Base-by-base conservation (phyloP, 2,329 filamentous ascomycete species). In the Ophioceras dolichostomum region DNA sequence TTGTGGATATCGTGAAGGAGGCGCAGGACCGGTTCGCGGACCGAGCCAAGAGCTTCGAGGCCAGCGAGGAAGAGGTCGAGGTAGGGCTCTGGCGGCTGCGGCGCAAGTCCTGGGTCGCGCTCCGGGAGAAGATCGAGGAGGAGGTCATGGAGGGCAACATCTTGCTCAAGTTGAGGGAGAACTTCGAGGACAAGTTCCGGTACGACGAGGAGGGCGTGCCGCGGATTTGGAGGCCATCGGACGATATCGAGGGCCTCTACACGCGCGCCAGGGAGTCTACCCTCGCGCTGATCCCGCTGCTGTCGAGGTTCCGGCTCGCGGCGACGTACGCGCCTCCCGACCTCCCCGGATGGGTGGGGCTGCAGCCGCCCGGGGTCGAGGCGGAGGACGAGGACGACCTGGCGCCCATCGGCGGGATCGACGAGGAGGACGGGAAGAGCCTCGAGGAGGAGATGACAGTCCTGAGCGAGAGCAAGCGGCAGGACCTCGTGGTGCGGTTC, bases 151-250 rank as follows among this genome's bases (percentile, higher is more conserved):
- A 96, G 62, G 89, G 89, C 50, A 98, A 96, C 54, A 78, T 98
- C 38, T 66, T 96, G 24, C 69, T 96, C 48, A 98, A 98, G 66
- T 74, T 98, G 36, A 78, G 91, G 26, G 91, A 98, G 59, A 96
- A 95, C 64, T 98, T 98, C 48, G 91, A 98, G 61, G 91, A 98
- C 64, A 95, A 94, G 61, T 98, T 98, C 73, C 81, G 91, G 45
- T 98, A 98, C 51, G 91, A 98, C 51, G 88, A 95, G 41, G 78
- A 79, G 6, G 91, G 91, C 19, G 91, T 98, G 4, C 91, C 91
- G 5, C 75, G 91, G 41, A 94, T 98, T 59, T 98, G 91, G 91
- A 79, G 88, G 18, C 91, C 91, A 2, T 88, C 81, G 2, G 91
- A 98, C 55, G 91, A 98, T 53, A 98, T 98, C 43, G 91, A 98